Evolutionary conservation across 805 yeast genomes (phyloP), one percentile per base, ranked within the genome.

Genomic region (Phaffomyces opuntiae): DNA sequence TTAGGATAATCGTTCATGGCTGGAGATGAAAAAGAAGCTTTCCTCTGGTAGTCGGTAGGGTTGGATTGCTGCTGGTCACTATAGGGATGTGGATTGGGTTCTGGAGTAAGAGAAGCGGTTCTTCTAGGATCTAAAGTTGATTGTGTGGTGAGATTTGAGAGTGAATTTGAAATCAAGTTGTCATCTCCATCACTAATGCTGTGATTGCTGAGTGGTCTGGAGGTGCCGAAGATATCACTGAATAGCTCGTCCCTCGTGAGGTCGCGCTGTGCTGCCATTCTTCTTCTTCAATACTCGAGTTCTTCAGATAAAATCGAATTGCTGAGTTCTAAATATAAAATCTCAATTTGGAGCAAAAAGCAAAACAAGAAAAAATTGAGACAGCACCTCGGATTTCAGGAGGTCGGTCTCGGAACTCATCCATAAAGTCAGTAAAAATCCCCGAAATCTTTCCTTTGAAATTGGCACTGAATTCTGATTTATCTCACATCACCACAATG

Each of bases 141-240:
- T 16, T 32, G 37, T 17, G 37, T 17, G 12, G 37, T 36, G 12
- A 5, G 12, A 29, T 29, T 29, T 29, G 31, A 11, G 13, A 29
- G 31, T 29, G 31, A 29, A 2, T 29, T 29, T 12, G 31, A 13
- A 29, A 29, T 29, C 31, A 29, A 12, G 31, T 9, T 29, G 13
- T 29, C 31, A 29, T 13, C 31, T 11, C 9, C 31, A 29, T 29
- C 31, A 11, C 3, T 14, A 21, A 14, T 8, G 16, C 25, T n/a
- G 12, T 31, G 39, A 11, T 33, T 27, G 21, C 12, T 29, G 11
- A 12, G 39, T 9, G 60, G 59, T 39, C 65, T 52, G 40, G 57
- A 50, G 16, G 48, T 49, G 14, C 66, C 66, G 40, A 62, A 62
- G 36, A 62, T 62, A 45, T 62, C 66, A 40, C 45, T 55, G 50